Conservation (phyloP, 2,329 filamentous ascomycete species). For the Periconia macrospinosa region DNA sequence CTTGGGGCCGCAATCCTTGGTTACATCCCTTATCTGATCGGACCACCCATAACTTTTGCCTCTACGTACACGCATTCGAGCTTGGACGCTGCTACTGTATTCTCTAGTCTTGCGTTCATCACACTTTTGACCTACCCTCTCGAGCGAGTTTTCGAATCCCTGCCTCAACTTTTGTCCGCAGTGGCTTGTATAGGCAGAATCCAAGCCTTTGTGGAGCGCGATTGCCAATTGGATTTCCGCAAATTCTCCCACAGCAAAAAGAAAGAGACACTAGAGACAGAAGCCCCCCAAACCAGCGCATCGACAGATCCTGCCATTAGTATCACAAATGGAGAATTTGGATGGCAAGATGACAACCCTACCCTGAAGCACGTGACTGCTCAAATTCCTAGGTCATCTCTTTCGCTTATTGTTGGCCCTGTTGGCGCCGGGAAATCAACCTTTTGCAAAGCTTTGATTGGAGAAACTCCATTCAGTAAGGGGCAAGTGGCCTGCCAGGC, state of each 20-base stretch:
- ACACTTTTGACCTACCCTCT: conserved; percentile 12
- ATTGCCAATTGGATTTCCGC: conserved; percentile 9
- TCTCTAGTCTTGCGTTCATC: conserved; percentile 13
- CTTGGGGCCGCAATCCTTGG: conserved; percentile 11
- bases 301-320: conserved; percentile 1
- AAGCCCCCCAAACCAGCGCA: background rate
- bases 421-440: conserved; percentile 40
- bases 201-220: conserved; percentile 13
- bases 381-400: conserved; percentile 10
- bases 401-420: conserved; percentile 32
- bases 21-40: conserved; percentile 8
- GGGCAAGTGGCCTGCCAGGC: conserved; percentile 20
- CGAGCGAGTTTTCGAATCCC: conserved; percentile 7
- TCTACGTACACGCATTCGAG: background rate
- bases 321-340: conserved; percentile 24
- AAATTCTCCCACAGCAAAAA: background rate
- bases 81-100: conserved; percentile 11
- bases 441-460: conserved; percentile 36
- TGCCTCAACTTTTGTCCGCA: conserved; percentile 12
- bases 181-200: conserved; percentile 16
- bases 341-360: conserved; percentile 25
- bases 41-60: conserved; percentile 12
- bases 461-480: conserved; percentile 32
- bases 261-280: background rate
- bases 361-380: conserved; percentile 18